Conservation (phyloP, 1,284 basidiomycete genomes). For the Cutaneotrichosporon arboriforme region DNA sequence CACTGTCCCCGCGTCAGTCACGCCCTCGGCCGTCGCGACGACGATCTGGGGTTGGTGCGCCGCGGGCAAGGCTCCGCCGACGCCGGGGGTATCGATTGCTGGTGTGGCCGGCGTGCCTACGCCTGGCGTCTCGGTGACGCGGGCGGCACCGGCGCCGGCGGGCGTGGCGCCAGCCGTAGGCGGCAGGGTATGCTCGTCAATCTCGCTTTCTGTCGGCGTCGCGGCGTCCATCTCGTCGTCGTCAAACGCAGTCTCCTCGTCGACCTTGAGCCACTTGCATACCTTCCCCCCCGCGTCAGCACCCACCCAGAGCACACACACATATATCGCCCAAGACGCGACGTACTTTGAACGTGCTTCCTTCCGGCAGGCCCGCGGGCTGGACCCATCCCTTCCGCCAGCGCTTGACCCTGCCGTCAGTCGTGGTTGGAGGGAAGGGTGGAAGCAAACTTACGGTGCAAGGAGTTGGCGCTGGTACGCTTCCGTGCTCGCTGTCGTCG, state of each 20-base stretch:
- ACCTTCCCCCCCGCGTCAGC: too few species aligned
- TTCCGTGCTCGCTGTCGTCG: slow-evolving; percentile 27
- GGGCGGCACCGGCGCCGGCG: neutral
- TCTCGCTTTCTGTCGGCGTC: slow-evolving; percentile 5
- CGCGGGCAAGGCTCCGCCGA: too few species aligned
- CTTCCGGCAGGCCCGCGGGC: slow-evolving; percentile 30
- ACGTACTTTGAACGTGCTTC: slow-evolving; percentile 28
- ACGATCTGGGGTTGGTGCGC: too few species aligned
- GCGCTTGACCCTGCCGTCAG: slow-evolving; percentile 27
- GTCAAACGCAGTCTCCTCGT: slow-evolving; percentile 14
- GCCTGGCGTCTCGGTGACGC: slow-evolving; percentile 2
- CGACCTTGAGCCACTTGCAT: slow-evolving; percentile 19
- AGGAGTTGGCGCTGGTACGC: slow-evolving; percentile 32
- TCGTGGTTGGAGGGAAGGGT: neutral
- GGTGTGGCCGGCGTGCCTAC: slow-evolving; percentile 7
- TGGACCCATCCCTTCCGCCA: slow-evolving; percentile 34
- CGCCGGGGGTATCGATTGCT: neutral
- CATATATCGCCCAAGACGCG: too few species aligned
- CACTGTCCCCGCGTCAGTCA: neutral
- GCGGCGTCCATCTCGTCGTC: slow-evolving; percentile 11
- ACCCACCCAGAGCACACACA: too few species aligned
- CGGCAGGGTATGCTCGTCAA: slow-evolving; percentile 8
- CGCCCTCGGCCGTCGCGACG: neutral
- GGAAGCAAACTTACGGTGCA: slow-evolving; percentile 26
- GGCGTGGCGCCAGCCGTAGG: slow-evolving; percentile 14